phyloP scores from a whole-genome alignment of 2,329 filamentous ascomycete genomes.

The Cercospora beticola region DNA sequence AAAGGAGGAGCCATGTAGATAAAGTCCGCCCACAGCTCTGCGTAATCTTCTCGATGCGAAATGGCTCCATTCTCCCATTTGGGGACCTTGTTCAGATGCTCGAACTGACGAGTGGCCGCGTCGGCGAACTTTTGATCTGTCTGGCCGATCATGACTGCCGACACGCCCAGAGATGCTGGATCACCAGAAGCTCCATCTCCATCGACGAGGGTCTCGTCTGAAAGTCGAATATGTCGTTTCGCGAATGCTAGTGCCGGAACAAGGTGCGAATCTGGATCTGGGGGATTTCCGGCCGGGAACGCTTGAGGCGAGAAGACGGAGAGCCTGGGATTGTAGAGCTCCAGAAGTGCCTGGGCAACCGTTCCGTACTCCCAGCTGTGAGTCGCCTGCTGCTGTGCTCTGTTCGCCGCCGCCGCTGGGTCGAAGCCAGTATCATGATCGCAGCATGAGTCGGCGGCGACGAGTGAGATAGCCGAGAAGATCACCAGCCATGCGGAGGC shows the following conservation, averaged over 20 bases:
- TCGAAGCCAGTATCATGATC: constrained; percentile 18
- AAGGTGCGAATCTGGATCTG: constrained; percentile 5
- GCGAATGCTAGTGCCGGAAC: constrained; percentile 30
- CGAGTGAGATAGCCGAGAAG: neutral
- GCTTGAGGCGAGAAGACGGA: constrained; percentile 28
- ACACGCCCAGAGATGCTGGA: constrained; percentile 49
- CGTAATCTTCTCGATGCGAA: constrained; percentile 46
- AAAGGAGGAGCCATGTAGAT: constrained; percentile 53
- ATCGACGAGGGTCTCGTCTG: constrained; percentile 37
- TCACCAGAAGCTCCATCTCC: constrained; percentile 44
- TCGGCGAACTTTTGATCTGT: constrained; percentile 37
- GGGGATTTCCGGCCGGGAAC: constrained; percentile 14
- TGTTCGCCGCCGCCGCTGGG: constrained; percentile 11
- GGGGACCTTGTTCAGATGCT: constrained; percentile 44
- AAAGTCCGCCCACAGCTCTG: constrained; percentile 53
- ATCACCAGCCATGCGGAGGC: neutral
- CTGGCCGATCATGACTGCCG: constrained; percentile 47
- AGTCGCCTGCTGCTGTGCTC: constrained; percentile 19
- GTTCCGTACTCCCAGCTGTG: constrained; percentile 46
- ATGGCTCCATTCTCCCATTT: constrained; percentile 45
- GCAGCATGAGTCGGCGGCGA: constrained; percentile 15
- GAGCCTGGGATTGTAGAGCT: constrained; percentile 41
- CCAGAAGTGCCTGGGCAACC: constrained; percentile 43
- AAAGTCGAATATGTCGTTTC: constrained; percentile 38
- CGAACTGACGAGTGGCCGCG: constrained; percentile 45